Percentiles rank a stretch among this genome's conserved stretches.
Evolutionary conservation across 1,284 basidiomycete species (phyloP).

Genomic region (Ceraceosorus guamensis): DNA sequence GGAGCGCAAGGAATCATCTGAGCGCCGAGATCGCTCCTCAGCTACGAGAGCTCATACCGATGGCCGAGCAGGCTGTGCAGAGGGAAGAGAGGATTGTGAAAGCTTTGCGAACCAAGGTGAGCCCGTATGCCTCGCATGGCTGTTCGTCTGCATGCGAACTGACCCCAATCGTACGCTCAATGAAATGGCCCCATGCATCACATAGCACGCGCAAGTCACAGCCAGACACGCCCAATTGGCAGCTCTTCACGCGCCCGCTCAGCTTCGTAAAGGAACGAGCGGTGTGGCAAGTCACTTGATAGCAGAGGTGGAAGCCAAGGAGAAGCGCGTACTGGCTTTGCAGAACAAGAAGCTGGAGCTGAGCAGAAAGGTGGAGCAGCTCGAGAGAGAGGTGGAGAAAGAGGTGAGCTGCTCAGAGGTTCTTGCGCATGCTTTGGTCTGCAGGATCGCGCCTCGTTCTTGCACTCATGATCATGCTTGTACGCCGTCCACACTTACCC

Average conservation of each 20-base stretch:
- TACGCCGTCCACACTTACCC: too few relatives aligned
- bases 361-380: background rate
- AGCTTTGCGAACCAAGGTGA: constrained; percentile 10
- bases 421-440: too few relatives aligned
- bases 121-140: background rate
- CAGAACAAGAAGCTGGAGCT: background rate
- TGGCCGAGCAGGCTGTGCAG: constrained; percentile 11
- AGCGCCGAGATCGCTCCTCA: constrained; percentile 13
- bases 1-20: constrained; percentile 8
- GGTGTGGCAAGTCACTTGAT: background rate
- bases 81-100: constrained; percentile 9
- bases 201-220: background rate
- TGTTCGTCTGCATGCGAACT: background rate
- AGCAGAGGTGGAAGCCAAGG: background rate
- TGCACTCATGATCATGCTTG: too few relatives aligned
- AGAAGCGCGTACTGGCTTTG: background rate
- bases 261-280: background rate
- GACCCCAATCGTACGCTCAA: background rate
- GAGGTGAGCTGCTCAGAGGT: background rate
- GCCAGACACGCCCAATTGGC: background rate
- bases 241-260: background rate
- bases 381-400: background rate
- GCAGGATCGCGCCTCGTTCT: too few relatives aligned
- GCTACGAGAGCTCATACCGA: constrained; percentile 12
- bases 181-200: background rate